Evolutionary conservation across 768 basidiomycete genomes (phyloP).

Genomic region (Rhodosporidiobolus sp.): DNA sequence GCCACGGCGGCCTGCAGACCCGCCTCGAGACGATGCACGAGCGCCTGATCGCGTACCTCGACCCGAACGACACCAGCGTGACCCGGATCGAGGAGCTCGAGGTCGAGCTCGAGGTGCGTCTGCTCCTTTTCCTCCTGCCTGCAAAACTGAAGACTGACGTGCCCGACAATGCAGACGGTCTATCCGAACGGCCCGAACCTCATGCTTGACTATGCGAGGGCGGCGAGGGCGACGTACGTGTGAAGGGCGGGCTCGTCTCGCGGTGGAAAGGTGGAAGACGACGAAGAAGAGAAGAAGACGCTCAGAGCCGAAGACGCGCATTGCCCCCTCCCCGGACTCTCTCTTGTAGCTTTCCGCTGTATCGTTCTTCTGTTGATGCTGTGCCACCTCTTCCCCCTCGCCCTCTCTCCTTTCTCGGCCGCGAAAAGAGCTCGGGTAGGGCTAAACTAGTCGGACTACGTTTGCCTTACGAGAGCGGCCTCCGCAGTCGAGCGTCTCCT

Average conservation of each 20-base stretch:
- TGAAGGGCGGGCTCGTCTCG: neutral
- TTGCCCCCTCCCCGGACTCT: too few species aligned
- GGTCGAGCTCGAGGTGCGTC: slow-evolving; percentile 29
- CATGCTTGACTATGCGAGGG: slow-evolving; percentile 30
- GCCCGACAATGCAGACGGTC: slow-evolving; percentile 12
- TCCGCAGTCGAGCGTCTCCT: too few species aligned
- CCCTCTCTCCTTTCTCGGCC: too few species aligned
- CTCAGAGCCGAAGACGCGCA: too few species aligned
- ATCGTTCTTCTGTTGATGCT: neutral
- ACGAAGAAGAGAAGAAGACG: too few species aligned
- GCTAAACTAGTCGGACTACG: too few species aligned
- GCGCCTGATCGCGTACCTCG: slow-evolving; percentile 23
- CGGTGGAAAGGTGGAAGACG: too few species aligned
- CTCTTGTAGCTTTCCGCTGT: neutral
- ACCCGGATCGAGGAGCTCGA: slow-evolving; percentile 22
- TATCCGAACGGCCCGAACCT: slow-evolving; percentile 27
- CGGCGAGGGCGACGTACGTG: slow-evolving; percentile 23
- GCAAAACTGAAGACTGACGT: too few species aligned
- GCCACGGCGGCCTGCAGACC: slow-evolving; percentile 38
- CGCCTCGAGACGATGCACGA: slow-evolving; percentile 43
- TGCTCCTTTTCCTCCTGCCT: too few species aligned
- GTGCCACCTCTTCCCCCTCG: too few species aligned
- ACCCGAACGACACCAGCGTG: slow-evolving; percentile 1
- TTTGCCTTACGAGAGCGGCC: too few species aligned
- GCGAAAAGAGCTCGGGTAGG: too few species aligned